These are phyloP conservation scores for Candida chilensis DNA, from an alignment of 805 yeast genomes.

Conservation along the genomic window DNA sequence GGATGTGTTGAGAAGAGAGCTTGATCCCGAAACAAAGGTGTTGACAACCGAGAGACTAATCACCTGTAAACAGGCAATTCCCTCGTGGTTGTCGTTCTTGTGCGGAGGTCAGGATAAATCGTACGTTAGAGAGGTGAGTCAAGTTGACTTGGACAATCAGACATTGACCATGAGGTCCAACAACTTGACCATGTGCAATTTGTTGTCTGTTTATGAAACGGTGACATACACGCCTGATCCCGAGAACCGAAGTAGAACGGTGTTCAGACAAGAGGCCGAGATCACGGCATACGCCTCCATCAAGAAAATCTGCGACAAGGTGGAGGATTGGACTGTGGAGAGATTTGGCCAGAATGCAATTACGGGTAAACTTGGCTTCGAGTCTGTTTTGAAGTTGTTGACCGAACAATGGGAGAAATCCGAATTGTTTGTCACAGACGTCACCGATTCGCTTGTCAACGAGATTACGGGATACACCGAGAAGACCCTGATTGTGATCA, in stretches of 20 bases:
- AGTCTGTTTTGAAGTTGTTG: slow-evolving; percentile 54
- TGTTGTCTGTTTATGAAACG: slow-evolving; percentile 76
- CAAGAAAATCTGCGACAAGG: slow-evolving; percentile 60
- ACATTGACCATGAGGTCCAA: slow-evolving; percentile 76
- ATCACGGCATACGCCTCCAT: slow-evolving; percentile 79
- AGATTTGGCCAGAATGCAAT: slow-evolving; percentile 83
- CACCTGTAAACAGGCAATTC: slow-evolving; percentile 82
- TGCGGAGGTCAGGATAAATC: slow-evolving; percentile 70
- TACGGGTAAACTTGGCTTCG: slow-evolving; percentile 80
- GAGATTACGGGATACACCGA: slow-evolving; percentile 13
- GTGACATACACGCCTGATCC: slow-evolving; percentile 75
- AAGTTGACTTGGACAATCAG: slow-evolving; percentile 58
- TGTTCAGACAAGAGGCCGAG: slow-evolving; percentile 76
- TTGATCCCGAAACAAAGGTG: slow-evolving; percentile 41
- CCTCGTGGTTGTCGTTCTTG: slow-evolving; percentile 65
- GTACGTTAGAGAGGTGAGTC: slow-evolving; percentile 83
- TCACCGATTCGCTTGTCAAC: slow-evolving; percentile 3
- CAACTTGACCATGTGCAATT: slow-evolving; percentile 71
- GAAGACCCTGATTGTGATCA: slow-evolving; percentile 7
- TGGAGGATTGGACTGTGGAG: slow-evolving; percentile 89
- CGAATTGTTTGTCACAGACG: slow-evolving; percentile 3
- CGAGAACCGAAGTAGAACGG: slow-evolving; percentile 35
- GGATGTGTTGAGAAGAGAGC: slow-evolving; percentile 71
- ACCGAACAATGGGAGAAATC: slow-evolving; percentile 27
- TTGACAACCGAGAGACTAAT: slow-evolving; percentile 80